Base-by-base conservation (phyloP, 179 eudicot genomes). In the Patellifolia procumbens region DNA sequence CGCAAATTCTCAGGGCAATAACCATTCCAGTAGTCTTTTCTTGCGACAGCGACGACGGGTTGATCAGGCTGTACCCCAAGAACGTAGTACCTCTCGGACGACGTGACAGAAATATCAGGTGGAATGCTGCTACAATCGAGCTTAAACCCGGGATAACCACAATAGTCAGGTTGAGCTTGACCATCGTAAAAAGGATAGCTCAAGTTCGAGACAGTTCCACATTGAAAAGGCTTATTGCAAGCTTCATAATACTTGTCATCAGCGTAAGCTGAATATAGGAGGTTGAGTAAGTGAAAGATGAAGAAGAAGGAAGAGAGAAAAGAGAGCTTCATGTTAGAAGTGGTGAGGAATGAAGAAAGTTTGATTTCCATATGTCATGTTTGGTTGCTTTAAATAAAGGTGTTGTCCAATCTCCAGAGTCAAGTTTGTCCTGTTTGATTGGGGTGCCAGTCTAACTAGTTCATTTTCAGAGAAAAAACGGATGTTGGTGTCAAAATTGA, bases 71-170 rank as follows among this genome's bases (percentile, higher is more conserved):
- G 24, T 20, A 87, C 56, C 1, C 35, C 66, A 5, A 78, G 39
- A 29, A 87, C 79, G 5, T 81, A 73, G 9, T 39, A 39, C 8
- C 8, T 39, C 43, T 39, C 43, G 6, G 43, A 39, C 43, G 43
- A 39, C 8, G 43, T 39, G 80, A 74, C 20, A 34, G 35, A 19
- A 65, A 49, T 74, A 0, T 24, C 43, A 2, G 69, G 79, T 78
- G 68, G 59, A 19, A 7, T 28, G 68, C 8, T 39, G 43, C 43
- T 39, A 9, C 43, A 39, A 32, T 72, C 39, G 4, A 88, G 82
- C n/a, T 31, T 7, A 67, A 83, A 88, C 17, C 80, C 76, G 0
- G 82, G 85, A 61, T 79, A 76, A 16, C 91, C 88, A 71, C 88
- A 87, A 32, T 24, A 51, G 0, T 55, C 43, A 5, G 2, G 43